Evolutionary conservation across 495 filamentous ascomycete genomes (phyloP).

Genomic region (Tirmania nivea): DNA sequence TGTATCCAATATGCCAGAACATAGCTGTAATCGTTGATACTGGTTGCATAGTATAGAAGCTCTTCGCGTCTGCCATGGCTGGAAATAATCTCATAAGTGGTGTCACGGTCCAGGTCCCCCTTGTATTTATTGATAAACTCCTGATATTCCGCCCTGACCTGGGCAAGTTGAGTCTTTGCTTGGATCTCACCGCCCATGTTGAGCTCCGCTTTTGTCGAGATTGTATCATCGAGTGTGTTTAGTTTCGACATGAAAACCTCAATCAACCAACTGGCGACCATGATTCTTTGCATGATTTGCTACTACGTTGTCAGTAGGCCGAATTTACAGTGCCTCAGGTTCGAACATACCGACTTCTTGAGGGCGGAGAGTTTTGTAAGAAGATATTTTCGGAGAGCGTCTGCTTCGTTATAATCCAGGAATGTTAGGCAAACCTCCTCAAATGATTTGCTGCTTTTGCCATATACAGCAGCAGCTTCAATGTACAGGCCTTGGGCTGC

Average conservation of each 20-base stretch:
- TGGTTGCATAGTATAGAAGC: constrained; percentile 70
- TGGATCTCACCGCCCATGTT: constrained; percentile 36
- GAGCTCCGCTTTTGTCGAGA: constrained; percentile 35
- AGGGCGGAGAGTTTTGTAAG: constrained; percentile 59
- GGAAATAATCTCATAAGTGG: constrained; percentile 85
- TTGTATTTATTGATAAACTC: constrained; percentile 72
- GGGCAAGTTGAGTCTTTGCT: constrained; percentile 46
- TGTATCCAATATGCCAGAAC: constrained; percentile 95
- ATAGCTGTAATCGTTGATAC: constrained; percentile 76
- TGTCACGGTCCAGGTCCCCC: constrained; percentile 67
- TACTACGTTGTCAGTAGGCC: constrained; percentile 4
- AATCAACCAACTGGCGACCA: constrained; percentile 88
- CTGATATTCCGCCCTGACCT: constrained; percentile 56
- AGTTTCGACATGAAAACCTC: constrained; percentile 96
- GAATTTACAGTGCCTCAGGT: background rate
- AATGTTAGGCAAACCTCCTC: constrained; percentile 84
- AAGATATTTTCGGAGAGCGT: constrained; percentile 80
- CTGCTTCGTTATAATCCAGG: constrained; percentile 71
- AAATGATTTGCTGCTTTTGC: constrained; percentile 86
- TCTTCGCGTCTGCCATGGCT: constrained; percentile 88
- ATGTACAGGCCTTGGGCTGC: constrained; percentile 54
- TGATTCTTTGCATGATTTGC: constrained; percentile 72
- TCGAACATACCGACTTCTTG: constrained; percentile 39
- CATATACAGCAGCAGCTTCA: constrained; percentile 77
- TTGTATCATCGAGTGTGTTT: constrained; percentile 81